Evolutionary conservation across 495 filamentous ascomycete species (phyloP), one percentile per base, ranked within the genome.

Genomic region (Aspergillus sparsus): DNA sequence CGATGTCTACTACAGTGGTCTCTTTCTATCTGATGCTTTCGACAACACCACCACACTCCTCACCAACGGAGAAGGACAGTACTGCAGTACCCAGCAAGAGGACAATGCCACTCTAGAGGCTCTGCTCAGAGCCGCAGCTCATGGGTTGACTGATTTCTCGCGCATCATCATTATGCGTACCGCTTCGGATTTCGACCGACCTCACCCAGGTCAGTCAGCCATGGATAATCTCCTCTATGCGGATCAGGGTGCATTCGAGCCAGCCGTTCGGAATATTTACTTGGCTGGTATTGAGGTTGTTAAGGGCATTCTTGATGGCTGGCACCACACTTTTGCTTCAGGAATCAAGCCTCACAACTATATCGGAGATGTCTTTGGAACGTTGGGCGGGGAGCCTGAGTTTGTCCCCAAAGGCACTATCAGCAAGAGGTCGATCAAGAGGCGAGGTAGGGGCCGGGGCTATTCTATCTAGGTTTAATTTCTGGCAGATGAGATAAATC

Each of bases 151-250:
- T 4, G 88, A 92, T 64, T 91, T 89, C 70, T 64, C 74, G 8
- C 82, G 89, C 5, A 82, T 88, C 57, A 87, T 91, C 61, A 70
- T 89, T 58, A 89, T 92, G 87, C 84, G 88, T 50, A 86, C 87
- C 53, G 89, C 82, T 4, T 84, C 83, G 31, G 83, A 91, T 71
- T 91, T 92, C 66, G 88, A 91, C 62, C 80, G 88, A 4, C 85
- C 85, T 0, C 85, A 85, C 58, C 80, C 83, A 15, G 83, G 81
- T 3, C 67, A 82, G 31, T 74, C 77, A 0, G 75, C 78, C 0
- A 74, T 78, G 16, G 69, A 82, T 13, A 85, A 90, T 60, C 75
- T 91, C 16, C 73, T 87, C 37, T 80, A 82, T 16, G 63, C 81
- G 0, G 66, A 86, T 31, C 82, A 86, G 65, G 87, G 83, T 49